phyloP scores from a whole-genome alignment of 140 eudicot genomes.

The Bidens hawaiensis region DNA sequence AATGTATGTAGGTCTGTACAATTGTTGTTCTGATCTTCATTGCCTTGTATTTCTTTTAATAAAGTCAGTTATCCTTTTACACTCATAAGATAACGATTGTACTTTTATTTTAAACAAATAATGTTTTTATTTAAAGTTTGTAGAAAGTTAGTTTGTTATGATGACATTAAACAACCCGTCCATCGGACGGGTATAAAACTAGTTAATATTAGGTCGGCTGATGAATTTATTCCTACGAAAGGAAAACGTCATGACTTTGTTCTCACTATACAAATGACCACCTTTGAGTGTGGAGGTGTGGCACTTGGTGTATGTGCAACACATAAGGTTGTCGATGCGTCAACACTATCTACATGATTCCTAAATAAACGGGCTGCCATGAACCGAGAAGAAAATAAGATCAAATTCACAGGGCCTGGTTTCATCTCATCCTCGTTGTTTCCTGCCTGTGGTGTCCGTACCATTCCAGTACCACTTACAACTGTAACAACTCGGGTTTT shows the following conservation, averaged over 20 bases:
- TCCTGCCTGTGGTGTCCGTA: slow-evolving; percentile 15
- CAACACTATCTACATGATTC: slow-evolving; percentile 19
- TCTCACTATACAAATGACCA: slow-evolving; percentile 23
- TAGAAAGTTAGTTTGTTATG: no score
- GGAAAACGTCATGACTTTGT: not conserved
- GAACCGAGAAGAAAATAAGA: not conserved
- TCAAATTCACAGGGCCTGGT: not conserved
- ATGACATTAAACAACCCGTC: no score
- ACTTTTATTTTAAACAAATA: no score
- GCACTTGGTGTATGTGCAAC: slow-evolving; percentile 31
- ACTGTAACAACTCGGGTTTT: no score
- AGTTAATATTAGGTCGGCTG: slow-evolving; percentile 1
- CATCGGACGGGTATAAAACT: no score
- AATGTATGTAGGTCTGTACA: no score
- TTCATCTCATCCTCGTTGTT: slow-evolving; percentile 22
- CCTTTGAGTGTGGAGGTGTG: slow-evolving; percentile 33
- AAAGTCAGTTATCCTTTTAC: no score
- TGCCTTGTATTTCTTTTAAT: no score
- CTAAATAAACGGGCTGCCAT: slow-evolving; percentile 23
- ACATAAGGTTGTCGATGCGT: slow-evolving; percentile 33
- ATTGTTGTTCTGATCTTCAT: no score
- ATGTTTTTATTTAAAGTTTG: no score
- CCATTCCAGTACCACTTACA: not conserved
- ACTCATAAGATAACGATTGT: no score
- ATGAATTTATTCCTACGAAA: slow-evolving; percentile 20